These are phyloP conservation scores for Lodderomyces parapsilosis DNA, from an alignment of 1,139 yeast species.

Conservation along the genomic window DNA sequence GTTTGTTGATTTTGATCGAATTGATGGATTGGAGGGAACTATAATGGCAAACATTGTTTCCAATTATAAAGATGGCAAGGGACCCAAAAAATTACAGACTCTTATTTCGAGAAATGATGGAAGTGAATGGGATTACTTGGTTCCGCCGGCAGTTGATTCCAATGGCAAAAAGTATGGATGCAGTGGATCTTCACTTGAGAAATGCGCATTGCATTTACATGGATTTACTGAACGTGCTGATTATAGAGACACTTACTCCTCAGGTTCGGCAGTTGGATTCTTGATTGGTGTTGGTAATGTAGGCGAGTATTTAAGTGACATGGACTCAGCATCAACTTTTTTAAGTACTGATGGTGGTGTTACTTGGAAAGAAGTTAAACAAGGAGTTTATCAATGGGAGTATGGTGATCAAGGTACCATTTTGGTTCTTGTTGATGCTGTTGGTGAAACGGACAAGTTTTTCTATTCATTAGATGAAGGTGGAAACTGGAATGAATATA, in stretches of 20 bases:
- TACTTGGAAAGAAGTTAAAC: conserved; percentile 76
- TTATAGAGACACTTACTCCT: conserved; percentile 79
- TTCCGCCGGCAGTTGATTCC: conserved; percentile 67
- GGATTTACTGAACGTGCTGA: conserved; percentile 90
- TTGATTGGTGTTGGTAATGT: conserved; percentile 89
- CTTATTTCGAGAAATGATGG: conserved; percentile 90
- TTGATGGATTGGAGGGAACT: conserved; percentile 88
- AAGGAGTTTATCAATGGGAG: conserved; percentile 88
- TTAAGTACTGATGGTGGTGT: conserved; percentile 86
- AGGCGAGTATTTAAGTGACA: conserved; percentile 55
- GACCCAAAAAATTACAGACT: conserved; percentile 60
- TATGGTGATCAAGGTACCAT: conserved; percentile 94
- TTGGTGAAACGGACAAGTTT: conserved; percentile 56
- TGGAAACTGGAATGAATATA: conserved; percentile 63
- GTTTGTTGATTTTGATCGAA: conserved; percentile 84
- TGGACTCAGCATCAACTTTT: conserved; percentile 63
- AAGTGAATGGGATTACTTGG: conserved; percentile 73
- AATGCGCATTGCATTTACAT: conserved; percentile 83
- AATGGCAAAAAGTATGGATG: conserved; percentile 60
- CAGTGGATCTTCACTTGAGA: conserved; percentile 44
- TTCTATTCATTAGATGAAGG: conserved; percentile 81
- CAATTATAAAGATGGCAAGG: conserved; percentile 31
- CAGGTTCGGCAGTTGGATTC: conserved; percentile 86
- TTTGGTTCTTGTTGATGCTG: conserved; percentile 64
- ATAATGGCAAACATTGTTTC: conserved; percentile 68